Evolutionary conservation across 768 basidiomycete species (phyloP).

Genomic region (Strobilomyces dryophilus): DNA sequence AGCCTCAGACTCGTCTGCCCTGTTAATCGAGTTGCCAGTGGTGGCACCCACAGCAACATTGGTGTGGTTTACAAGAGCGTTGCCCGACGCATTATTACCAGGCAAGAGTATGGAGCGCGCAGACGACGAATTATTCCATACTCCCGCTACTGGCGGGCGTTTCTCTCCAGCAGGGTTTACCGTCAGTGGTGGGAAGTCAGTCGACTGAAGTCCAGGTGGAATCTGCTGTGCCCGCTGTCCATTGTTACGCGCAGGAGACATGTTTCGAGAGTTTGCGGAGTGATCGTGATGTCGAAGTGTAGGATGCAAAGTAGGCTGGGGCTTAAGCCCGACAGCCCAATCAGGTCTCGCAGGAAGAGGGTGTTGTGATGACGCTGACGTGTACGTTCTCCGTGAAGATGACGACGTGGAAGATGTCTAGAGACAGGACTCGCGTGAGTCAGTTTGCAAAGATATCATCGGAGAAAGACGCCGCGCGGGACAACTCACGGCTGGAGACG

Average conservation of each 20-base stretch:
- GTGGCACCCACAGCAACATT: constrained; percentile 15
- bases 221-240: constrained; percentile 35
- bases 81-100: constrained; percentile 32
- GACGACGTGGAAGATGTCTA: constrained; percentile 80
- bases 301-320: constrained; percentile 62
- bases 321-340: constrained; percentile 84
- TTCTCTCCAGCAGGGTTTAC: constrained; percentile 43
- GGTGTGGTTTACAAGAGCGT: constrained; percentile 36
- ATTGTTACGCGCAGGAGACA: constrained; percentile 36
- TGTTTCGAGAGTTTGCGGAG: constrained; percentile 33
- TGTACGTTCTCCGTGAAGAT: constrained; percentile 72
- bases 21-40: constrained; percentile 11
- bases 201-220: constrained; percentile 46
- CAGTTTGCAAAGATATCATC: background rate
- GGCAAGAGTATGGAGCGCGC: constrained; percentile 49
- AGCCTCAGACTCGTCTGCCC: constrained; percentile 44
- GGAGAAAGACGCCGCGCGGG: background rate
- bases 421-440: constrained; percentile 16
- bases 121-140: constrained; percentile 62
- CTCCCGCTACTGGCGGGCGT: constrained; percentile 56
- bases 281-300: constrained; percentile 54
- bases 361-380: constrained; percentile 69
- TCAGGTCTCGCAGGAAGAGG: constrained; percentile 82
- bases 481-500: constrained; percentile 68
- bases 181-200: constrained; percentile 70